Conservation (phyloP, 2,329 filamentous ascomycete genomes). For the Exophiala bonariae region DNA sequence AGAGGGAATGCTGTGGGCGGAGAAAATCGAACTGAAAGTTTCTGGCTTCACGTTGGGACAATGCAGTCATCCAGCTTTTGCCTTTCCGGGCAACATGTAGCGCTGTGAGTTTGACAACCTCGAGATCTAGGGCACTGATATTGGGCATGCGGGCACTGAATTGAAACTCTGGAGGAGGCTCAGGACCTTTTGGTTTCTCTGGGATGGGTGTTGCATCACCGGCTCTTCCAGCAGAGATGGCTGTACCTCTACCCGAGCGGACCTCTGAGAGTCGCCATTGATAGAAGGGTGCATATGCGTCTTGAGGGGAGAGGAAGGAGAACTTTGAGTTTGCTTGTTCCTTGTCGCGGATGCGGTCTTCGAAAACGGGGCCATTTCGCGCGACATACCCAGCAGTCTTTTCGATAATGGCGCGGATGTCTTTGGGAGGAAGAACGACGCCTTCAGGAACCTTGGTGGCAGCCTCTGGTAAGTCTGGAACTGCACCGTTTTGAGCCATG, state of each 20-base stretch:
- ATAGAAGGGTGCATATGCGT: conserved; percentile 87
- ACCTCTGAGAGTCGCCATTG: conserved; percentile 88
- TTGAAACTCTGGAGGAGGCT: conserved; percentile 80
- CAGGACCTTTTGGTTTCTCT: conserved; percentile 76
- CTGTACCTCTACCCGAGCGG: conserved; percentile 76
- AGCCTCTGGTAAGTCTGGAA: conserved; percentile 49
- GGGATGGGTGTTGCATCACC: conserved; percentile 60
- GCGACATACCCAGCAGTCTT: conserved; percentile 93
- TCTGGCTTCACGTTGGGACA: conserved; percentile 83
- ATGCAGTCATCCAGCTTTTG: conserved; percentile 82
- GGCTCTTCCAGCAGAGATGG: conserved; percentile 71
- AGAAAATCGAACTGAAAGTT: conserved; percentile 98
- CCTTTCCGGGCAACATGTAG: conserved; percentile 92
- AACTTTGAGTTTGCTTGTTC: conserved; percentile 85
- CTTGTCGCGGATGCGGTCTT: conserved; percentile 83
- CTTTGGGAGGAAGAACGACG: conserved; percentile 79
- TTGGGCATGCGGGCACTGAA: conserved; percentile 97
- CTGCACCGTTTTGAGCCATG: conserved; percentile 40
- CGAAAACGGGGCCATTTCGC: conserved; percentile 65
- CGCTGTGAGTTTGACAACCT: conserved; percentile 72
- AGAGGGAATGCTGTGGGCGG: conserved; percentile 89
- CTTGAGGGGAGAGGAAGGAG: conserved; percentile 75
- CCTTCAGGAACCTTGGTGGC: conserved; percentile 77
- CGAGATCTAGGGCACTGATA: conserved; percentile 90
- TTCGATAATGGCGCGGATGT: conserved; percentile 82